Evolutionary conservation across 805 yeast species (phyloP), one percentile per base, ranked within the genome.

Genomic region (Saccharomyces cerevisiae): DNA sequence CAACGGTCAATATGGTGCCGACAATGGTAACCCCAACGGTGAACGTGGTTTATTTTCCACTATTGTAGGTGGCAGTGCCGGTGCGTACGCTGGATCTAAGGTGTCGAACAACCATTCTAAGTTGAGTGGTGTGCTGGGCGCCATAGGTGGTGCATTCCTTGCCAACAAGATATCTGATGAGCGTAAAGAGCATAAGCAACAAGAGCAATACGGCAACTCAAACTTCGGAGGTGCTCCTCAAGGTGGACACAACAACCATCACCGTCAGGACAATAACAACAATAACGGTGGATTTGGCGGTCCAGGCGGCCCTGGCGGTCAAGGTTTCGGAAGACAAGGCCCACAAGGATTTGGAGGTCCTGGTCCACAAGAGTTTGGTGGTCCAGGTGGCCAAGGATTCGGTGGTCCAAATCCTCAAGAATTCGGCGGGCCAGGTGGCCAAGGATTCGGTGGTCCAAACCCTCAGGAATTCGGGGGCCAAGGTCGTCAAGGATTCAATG

Each of bases 51-150:
- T 36, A 24, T 36, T 36, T 6, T 36, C 43, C 4, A 36, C 43
- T 8, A 17, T 36, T 4, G 43, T 36, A 6, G 83, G 84, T 61
- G 82, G 79, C 58, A 74, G 76, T 54, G 79, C 78, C 47, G 83
- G 83, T 65, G 83, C 80, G 21, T 73, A 67, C 59, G 81, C 78
- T 61, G 83, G 83, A 58, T 68, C 74, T 28, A 74, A 76, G 58
- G 71, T 55, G 11, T 51, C 59, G 14, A 52, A 50, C 28, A 50
- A 59, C 10, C 72, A 69, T 50, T 61, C 68, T 8, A 67, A 65
- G 21, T 56, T 79, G 24, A 79, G 80, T 50, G 76, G 76, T 50
- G 66, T 78, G 53, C 74, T 73, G 30, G 85, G 85, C 66, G 83
- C 80, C 46, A 55, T 81, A 56, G 77, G 73, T 30, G 85, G 85